phyloP scores from a whole-genome alignment of 179 eudicot species.

The Corrigiola litoralis region DNA sequence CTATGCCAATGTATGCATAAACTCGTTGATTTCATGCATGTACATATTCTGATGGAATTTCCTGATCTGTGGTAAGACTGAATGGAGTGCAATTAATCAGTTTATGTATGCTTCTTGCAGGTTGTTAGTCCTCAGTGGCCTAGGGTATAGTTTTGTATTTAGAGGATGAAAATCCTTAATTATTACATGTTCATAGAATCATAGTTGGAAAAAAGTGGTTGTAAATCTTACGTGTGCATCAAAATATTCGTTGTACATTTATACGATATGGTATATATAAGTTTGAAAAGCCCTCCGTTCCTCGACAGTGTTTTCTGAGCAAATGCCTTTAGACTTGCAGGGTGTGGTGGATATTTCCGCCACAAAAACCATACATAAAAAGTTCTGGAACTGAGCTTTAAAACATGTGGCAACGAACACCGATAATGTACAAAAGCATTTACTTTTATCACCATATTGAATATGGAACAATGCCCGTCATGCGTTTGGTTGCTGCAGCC shows the following conservation, averaged over 20 bases:
- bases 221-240: neutral
- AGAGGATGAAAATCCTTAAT: neutral
- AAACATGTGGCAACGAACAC: no score
- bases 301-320: neutral
- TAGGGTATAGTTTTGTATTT: constrained; percentile 32
- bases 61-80: neutral
- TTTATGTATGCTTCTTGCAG: constrained; percentile 34
- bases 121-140: constrained; percentile 99
- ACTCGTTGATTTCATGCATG: neutral
- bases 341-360: no score
- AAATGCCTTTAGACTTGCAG: no score
- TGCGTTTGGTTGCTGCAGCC: no score
- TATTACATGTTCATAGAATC: neutral
- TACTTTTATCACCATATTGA: no score
- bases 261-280: neutral
- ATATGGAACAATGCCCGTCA: no score
- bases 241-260: neutral
- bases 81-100: neutral
- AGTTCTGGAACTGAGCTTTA: no score
- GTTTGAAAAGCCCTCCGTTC: neutral
- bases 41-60: neutral
- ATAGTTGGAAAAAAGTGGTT: neutral
- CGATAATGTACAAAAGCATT: no score
- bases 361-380: no score
- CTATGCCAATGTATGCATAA: neutral